These are phyloP conservation scores for Saturnispora kantuleensis DNA, from an alignment of 805 yeast genomes.

Conservation along the genomic window DNA sequence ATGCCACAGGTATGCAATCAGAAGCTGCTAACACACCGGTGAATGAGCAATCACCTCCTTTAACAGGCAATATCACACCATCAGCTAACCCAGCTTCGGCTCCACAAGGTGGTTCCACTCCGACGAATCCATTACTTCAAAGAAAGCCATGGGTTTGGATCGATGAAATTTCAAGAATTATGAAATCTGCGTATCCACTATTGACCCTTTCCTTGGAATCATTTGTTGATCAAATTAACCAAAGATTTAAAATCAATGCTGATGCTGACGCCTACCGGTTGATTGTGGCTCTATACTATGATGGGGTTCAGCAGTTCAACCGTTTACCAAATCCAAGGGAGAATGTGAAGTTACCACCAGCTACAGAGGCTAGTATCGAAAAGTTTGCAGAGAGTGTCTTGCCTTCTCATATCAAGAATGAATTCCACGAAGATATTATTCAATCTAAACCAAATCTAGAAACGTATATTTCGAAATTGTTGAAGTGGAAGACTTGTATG, in stretches of 20 bases:
- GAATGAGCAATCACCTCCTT: constrained; percentile 1
- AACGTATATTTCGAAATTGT: constrained; percentile 68
- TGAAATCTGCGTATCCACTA: constrained; percentile 94
- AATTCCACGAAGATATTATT: constrained; percentile 87
- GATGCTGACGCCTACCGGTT: constrained; percentile 95
- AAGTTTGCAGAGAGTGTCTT: constrained; percentile 88
- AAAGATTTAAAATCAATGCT: constrained; percentile 83
- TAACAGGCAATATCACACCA: background rate
- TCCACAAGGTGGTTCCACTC: constrained; percentile 3
- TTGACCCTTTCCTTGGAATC: constrained; percentile 90
- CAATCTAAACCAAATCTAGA: constrained; percentile 81
- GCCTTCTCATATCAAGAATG: constrained; percentile 80
- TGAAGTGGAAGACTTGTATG: constrained; percentile 87
- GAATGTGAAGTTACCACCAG: constrained; percentile 80
- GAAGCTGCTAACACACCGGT: constrained; percentile 5
- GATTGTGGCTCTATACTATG: constrained; percentile 85
- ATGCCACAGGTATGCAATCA: constrained; percentile 1
- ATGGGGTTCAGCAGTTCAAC: constrained; percentile 84
- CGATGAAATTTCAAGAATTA: constrained; percentile 83
- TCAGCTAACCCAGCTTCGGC: background rate
- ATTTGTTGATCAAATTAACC: constrained; percentile 88
- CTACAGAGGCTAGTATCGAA: constrained; percentile 80
- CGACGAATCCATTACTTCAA: constrained; percentile 9
- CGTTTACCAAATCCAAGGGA: constrained; percentile 80
- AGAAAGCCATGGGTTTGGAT: constrained; percentile 91